Percentiles rank a stretch among this genome's conserved stretches.
These are phyloP conservation scores for Debaryomyces sp. DNA, from an alignment of 1,139 yeast species.

Conservation along the genomic window DNA sequence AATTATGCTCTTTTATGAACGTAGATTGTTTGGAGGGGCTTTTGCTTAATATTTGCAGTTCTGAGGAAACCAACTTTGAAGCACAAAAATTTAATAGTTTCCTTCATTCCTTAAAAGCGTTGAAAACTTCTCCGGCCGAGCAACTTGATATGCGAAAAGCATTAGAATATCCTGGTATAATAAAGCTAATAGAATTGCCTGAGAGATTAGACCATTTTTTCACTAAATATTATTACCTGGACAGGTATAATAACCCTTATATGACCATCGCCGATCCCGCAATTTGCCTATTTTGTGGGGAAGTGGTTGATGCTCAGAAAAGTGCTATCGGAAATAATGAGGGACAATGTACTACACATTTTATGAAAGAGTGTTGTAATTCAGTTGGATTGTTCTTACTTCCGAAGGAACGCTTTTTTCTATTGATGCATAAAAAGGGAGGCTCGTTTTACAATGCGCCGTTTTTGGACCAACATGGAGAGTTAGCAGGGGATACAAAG, in stretches of 20 bases:
- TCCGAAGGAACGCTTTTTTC: constrained; percentile 73
- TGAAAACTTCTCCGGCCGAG: constrained; percentile 10
- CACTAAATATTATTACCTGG: constrained; percentile 55
- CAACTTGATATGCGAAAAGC: constrained; percentile 18
- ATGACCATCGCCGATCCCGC: constrained; percentile 73
- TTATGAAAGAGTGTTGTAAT: constrained; percentile 63
- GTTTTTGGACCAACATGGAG: constrained; percentile 85
- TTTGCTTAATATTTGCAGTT: constrained; percentile 20
- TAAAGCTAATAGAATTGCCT: constrained; percentile 62
- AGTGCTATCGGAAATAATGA: constrained; percentile 49
- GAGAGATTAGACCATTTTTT: constrained; percentile 71
- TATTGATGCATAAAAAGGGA: constrained; percentile 65
- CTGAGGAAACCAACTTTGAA: constrained; percentile 18
- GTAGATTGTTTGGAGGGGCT: constrained; percentile 36
- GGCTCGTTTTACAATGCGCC: constrained; percentile 91
- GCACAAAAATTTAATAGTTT: constrained; percentile 22
- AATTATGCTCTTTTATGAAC: constrained; percentile 55
- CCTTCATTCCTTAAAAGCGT: constrained; percentile 13
- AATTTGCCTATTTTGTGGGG: constrained; percentile 82
- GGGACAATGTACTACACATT: constrained; percentile 75
- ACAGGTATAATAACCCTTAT: constrained; percentile 43
- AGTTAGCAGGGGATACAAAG: constrained; percentile 72
- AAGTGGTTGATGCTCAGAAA: constrained; percentile 66
- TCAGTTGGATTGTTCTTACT: constrained; percentile 77
- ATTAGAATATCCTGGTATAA: constrained; percentile 70